Conservation (phyloP, 768 basidiomycete genomes). For the Termitomyces sp. region DNA sequence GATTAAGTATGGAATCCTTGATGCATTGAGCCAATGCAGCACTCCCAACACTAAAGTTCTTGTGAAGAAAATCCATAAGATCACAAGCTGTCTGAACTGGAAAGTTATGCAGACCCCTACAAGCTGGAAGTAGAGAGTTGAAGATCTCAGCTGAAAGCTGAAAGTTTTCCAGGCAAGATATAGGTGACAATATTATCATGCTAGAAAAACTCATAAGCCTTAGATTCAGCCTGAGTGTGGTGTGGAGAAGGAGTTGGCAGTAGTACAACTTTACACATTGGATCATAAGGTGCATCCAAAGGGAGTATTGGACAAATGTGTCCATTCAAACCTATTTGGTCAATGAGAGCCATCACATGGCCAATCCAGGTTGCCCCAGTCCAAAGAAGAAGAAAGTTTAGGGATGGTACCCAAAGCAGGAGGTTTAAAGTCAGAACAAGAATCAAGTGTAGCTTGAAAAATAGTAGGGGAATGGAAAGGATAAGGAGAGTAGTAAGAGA, state of each 20-base stretch:
- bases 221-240: neutral
- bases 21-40: no score
- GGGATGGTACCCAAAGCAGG: neutral
- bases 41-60: no score
- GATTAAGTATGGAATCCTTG: no score
- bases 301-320: neutral
- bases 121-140: neutral
- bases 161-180: neutral
- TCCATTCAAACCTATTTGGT: neutral
- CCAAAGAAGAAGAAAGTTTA: neutral
- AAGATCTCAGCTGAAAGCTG: neutral
- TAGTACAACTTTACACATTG: no score
- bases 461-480: neutral
- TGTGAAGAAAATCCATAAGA: no score
- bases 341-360: neutral
- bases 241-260: neutral
- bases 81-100: neutral
- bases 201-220: neutral
- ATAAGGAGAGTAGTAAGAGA: neutral
- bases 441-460: neutral
- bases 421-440: neutral
- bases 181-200: neutral
- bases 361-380: neutral
- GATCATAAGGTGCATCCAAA: neutral
- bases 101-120: neutral